These are phyloP conservation scores for Annulohypoxylon moriforme DNA, from an alignment of 495 filamentous ascomycete species.

Conservation along the genomic window DNA sequence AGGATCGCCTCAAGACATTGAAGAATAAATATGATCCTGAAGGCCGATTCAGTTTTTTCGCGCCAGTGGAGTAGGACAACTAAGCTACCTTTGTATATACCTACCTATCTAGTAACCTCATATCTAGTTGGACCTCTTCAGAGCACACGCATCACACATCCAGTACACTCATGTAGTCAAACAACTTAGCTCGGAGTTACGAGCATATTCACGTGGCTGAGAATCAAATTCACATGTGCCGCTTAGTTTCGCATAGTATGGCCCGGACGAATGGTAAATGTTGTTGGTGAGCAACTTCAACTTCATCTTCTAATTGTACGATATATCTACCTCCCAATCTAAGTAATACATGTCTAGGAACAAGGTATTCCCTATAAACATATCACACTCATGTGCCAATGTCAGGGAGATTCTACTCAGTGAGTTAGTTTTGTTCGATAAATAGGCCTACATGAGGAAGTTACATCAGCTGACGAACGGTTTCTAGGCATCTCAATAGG, in stretches of 20 bases:
- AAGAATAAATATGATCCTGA: constrained; percentile 68
- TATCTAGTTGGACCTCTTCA: neutral
- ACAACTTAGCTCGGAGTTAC: too few species aligned
- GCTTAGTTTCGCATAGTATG: neutral
- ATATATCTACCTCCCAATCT: neutral
- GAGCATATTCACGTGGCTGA: too few species aligned
- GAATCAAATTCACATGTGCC: neutral
- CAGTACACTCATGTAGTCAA: neutral
- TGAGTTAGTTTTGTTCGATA: neutral
- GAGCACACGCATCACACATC: neutral
- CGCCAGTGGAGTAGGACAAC: constrained; percentile 49
- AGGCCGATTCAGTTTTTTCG: constrained; percentile 62
- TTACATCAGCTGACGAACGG: neutral
- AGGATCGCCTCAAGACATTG: constrained; percentile 55
- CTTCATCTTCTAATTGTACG: neutral
- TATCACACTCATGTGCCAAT: neutral
- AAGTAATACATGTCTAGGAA: neutral
- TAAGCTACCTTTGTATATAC: neutral
- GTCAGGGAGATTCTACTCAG: neutral
- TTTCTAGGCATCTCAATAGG: neutral
- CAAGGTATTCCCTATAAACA: neutral
- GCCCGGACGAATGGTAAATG: neutral
- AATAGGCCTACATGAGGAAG: neutral
- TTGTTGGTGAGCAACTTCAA: neutral
- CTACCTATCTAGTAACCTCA: neutral